Conservation (phyloP, 192 early-diverging fungal genomes). For the Coemansia sp. region DNA sequence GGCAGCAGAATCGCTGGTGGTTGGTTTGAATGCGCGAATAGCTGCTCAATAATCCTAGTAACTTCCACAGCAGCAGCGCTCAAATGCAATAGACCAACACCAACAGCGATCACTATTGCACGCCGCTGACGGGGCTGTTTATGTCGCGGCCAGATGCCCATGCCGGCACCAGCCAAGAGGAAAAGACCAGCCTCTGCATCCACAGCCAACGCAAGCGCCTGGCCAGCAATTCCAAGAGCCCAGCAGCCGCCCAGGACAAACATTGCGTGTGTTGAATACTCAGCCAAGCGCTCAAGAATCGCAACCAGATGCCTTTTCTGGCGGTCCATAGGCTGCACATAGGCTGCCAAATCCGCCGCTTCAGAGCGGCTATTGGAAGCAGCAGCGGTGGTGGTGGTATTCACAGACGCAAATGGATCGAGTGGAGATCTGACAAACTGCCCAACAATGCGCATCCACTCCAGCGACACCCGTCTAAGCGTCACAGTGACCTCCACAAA, state of each 20-base stretch:
- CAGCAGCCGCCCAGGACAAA: not conserved
- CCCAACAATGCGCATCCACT: constrained; percentile 11
- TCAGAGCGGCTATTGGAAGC: too few relatives aligned
- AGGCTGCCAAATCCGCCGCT: too few relatives aligned
- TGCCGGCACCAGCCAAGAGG: not conserved
- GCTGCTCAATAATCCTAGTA: not conserved
- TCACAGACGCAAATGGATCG: not conserved
- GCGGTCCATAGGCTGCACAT: not conserved
- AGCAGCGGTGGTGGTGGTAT: too few relatives aligned
- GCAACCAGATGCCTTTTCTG: not conserved
- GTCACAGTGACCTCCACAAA: not conserved
- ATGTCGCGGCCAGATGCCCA: too few relatives aligned
- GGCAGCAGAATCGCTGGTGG: not conserved
- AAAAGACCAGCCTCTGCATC: not conserved
- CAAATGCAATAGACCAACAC: not conserved
- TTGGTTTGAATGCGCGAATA: not conserved
- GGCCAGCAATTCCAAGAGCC: not conserved
- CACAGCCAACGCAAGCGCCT: not conserved
- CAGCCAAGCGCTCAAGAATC: not conserved
- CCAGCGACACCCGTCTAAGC: constrained; percentile 10
- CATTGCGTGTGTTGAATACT: not conserved
- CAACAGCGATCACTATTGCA: too few relatives aligned
- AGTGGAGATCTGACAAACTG: not conserved
- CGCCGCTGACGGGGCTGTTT: too few relatives aligned
- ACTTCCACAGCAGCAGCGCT: not conserved